Conservation (phyloP, 352 stramenopile species). For the Pythium rishiriense region DNA sequence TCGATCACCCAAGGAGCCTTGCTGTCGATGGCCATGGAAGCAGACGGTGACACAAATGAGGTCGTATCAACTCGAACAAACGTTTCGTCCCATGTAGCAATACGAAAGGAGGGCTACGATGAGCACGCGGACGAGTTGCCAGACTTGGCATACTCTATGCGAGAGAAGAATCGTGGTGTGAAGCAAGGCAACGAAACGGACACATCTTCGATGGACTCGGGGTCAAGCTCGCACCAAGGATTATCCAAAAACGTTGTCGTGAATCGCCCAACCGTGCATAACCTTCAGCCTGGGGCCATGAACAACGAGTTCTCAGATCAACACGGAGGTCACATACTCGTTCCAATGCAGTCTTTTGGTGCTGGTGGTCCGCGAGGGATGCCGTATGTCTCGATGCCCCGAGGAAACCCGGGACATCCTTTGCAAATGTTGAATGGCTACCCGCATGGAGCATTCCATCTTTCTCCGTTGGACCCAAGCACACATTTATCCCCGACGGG, state of each 20-base stretch:
- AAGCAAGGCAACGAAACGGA: neutral
- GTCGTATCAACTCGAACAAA: neutral
- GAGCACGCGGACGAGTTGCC: slow-evolving; percentile 11
- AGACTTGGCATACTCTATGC: slow-evolving; percentile 26
- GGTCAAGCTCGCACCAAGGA: neutral
- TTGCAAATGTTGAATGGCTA: neutral
- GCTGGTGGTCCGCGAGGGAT: slow-evolving; percentile 1
- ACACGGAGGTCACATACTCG: slow-evolving; percentile 6
- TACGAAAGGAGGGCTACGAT: neutral
- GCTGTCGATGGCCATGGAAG: slow-evolving; percentile 30
- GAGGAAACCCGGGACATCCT: neutral
- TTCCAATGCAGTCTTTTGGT: slow-evolving; percentile 13
- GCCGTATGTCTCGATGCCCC: slow-evolving; percentile 12
- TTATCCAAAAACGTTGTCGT: slow-evolving; percentile 25
- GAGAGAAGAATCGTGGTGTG: neutral
- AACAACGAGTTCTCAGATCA: slow-evolving; percentile 21
- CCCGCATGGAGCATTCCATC: slow-evolving; percentile 13
- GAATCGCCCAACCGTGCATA: slow-evolving; percentile 18
- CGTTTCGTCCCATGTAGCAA: neutral
- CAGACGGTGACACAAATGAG: neutral
- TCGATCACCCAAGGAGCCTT: slow-evolving; percentile 8
- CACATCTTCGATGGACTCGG: neutral
- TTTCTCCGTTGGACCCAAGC: slow-evolving; percentile 13
- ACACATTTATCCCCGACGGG: neutral
- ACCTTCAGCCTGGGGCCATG: slow-evolving; percentile 14